A percentile compares a stretch with the other conserved stretches of the same genome.
These are phyloP conservation scores for Quercus ilex DNA, from an alignment of 306 rosid species.

Conservation along the genomic window DNA sequence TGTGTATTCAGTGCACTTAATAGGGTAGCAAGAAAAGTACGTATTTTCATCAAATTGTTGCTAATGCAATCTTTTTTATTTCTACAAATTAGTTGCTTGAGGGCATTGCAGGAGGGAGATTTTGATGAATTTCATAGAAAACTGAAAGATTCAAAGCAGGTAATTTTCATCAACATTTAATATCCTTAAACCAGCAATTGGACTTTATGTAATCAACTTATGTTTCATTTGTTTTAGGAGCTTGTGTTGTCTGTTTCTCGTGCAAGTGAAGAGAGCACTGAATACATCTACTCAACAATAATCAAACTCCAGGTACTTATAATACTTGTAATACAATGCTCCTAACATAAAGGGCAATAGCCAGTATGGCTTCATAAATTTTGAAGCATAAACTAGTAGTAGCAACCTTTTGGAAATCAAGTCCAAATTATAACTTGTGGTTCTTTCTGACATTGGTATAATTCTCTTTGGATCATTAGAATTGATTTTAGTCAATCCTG, in stretches of 20 bases:
- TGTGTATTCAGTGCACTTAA: conserved; percentile 1
- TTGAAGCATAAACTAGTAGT: not conserved
- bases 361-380: not conserved
- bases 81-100: conserved; percentile 61
- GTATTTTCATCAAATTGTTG: not conserved
- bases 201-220: conserved; percentile 18
- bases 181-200: conserved; percentile 12
- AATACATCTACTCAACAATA: conserved; percentile 68
- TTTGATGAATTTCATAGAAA: conserved; percentile 47
- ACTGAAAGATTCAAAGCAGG: conserved; percentile 85
- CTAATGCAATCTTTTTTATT: not conserved
- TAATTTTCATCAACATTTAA: conserved; percentile 28
- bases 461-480: not conserved
- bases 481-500: not conserved
- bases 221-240: conserved; percentile 47
- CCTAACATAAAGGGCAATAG: conserved; percentile 11
- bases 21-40: not conserved
- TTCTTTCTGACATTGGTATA: not conserved
- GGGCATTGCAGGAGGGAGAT: conserved; percentile 87
- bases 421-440: not conserved
- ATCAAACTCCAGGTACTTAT: conserved; percentile 75
- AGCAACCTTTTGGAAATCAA: not conserved
- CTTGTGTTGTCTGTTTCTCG: conserved; percentile 80
- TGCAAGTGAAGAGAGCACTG: conserved; percentile 94
- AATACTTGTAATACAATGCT: conserved; percentile 6